Conservation (phyloP, 2,329 filamentous ascomycete species). For the Aspergillus eucalypticola region DNA sequence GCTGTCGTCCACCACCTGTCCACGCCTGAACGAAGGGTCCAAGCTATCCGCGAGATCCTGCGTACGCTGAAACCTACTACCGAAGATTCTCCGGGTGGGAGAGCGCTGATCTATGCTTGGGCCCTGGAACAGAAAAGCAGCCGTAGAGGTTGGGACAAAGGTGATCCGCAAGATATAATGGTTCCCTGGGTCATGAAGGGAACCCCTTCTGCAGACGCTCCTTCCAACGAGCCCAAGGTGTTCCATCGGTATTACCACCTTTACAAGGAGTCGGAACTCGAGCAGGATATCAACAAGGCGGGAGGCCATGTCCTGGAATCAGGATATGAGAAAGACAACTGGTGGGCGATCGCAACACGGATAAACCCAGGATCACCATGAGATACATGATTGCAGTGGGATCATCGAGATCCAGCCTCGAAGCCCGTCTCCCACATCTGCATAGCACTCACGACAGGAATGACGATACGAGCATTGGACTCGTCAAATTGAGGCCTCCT, state of each 20-base stretch:
- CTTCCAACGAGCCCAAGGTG: conserved; percentile 17
- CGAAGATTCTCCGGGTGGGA: conserved; percentile 51
- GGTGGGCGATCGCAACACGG: conserved; percentile 76
- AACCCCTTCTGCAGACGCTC: conserved; percentile 47
- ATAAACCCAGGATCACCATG: conserved; percentile 22
- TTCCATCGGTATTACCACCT: conserved; percentile 95
- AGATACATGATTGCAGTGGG: conserved; percentile 14
- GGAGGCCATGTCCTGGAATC: conserved; percentile 74
- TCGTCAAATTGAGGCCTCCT: conserved; percentile 4
- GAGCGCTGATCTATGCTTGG: conserved; percentile 87
- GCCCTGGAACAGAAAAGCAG: conserved; percentile 88
- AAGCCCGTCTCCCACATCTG: conserved; percentile 14
- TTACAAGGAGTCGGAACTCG: conserved; percentile 82
- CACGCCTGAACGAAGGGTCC: conserved; percentile 69
- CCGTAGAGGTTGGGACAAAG: conserved; percentile 83
- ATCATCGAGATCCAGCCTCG: conserved; percentile 36
- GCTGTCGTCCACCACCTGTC: conserved; percentile 94
- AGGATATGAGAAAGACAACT: conserved; percentile 97
- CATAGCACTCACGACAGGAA: conserved; percentile 16
- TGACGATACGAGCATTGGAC: conserved; percentile 9
- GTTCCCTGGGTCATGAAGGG: conserved; percentile 85
- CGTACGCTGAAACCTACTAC: conserved; percentile 55
- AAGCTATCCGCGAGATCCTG: conserved; percentile 71
- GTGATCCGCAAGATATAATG: conserved; percentile 83
- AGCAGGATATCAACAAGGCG: conserved; percentile 71